Percentiles rank a stretch among this genome's conserved stretches.
Evolutionary conservation across 169 alveolate genomes (phyloP).

Genomic region (Eimeria tenella): DNA sequence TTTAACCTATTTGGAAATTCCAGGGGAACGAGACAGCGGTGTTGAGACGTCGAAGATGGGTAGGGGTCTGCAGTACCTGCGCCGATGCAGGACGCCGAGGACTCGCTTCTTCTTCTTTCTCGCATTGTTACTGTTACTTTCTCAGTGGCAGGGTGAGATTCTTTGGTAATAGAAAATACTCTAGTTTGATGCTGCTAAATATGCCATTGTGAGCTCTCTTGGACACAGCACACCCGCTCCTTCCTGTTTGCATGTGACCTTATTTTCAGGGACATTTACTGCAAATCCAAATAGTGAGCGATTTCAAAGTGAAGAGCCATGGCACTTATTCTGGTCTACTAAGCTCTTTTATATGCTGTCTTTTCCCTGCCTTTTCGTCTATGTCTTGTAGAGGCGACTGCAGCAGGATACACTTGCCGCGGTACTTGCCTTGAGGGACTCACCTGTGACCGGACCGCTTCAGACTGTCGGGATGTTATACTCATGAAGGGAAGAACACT

Average conservation of each 20-base stretch:
- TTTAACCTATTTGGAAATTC: not conserved
- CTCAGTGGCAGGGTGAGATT: not conserved
- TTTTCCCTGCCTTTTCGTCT: not conserved
- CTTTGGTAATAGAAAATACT: not conserved
- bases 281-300: not conserved
- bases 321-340: not conserved
- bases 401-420: not conserved
- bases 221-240: not conserved
- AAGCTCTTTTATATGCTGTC: not conserved
- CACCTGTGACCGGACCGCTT: too few species aligned
- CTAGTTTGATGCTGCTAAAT: not conserved
- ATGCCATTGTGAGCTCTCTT: not conserved
- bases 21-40: not conserved
- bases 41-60: not conserved
- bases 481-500: too few species aligned
- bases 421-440: too few species aligned
- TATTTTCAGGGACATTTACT: conserved; percentile 10
- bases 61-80: not conserved
- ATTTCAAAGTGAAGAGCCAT: too few species aligned
- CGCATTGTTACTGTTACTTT: not conserved
- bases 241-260: not conserved
- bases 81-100: not conserved
- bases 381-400: not conserved
- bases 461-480: too few species aligned
- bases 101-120: not conserved